These are phyloP conservation scores for Candida arabinofermentans DNA, from an alignment of 805 yeast species.

Conservation along the genomic window DNA sequence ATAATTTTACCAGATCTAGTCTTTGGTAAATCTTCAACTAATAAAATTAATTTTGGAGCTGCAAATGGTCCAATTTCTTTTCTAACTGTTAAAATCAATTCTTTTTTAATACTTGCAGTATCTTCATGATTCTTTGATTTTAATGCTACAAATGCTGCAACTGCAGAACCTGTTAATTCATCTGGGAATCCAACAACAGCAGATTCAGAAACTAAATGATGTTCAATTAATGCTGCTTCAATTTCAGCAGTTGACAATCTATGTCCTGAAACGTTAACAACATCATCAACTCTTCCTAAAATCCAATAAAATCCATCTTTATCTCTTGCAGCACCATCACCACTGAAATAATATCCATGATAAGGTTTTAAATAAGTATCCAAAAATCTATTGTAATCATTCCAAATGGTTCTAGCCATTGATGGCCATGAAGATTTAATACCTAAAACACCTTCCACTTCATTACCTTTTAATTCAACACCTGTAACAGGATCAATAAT, in stretches of 20 bases:
- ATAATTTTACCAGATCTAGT: conserved; percentile 84
- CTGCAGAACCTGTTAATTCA: conserved; percentile 97
- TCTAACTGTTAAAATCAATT: conserved; percentile 65
- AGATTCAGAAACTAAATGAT: conserved; percentile 78
- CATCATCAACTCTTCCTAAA: conserved; percentile 97
- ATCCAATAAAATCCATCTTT: conserved; percentile 97
- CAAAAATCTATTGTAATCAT: conserved; percentile 77
- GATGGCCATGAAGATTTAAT: conserved; percentile 94
- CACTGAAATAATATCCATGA: conserved; percentile 92
- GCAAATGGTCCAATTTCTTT: conserved; percentile 84
- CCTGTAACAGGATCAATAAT: conserved; percentile 94
- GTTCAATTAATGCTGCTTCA: conserved; percentile 84
- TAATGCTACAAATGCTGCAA: conserved; percentile 88
- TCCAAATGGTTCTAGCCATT: conserved; percentile 95
- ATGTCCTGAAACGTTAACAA: conserved; percentile 96
- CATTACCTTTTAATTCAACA: conserved; percentile 75
- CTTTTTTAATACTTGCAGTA: conserved; percentile 52
- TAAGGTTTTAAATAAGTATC: conserved; percentile 93
- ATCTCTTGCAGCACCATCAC: conserved; percentile 98
- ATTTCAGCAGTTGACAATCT: conserved; percentile 98
- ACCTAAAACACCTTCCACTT: conserved; percentile 95
- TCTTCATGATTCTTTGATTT: conserved; percentile 52
- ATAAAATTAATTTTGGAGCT: conserved; percentile 69
- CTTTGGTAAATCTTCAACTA: conserved; percentile 78
- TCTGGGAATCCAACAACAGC: conserved; percentile 97